Conservation (phyloP, 1,139 yeast species). For the Yamadazyma taylorii region DNA sequence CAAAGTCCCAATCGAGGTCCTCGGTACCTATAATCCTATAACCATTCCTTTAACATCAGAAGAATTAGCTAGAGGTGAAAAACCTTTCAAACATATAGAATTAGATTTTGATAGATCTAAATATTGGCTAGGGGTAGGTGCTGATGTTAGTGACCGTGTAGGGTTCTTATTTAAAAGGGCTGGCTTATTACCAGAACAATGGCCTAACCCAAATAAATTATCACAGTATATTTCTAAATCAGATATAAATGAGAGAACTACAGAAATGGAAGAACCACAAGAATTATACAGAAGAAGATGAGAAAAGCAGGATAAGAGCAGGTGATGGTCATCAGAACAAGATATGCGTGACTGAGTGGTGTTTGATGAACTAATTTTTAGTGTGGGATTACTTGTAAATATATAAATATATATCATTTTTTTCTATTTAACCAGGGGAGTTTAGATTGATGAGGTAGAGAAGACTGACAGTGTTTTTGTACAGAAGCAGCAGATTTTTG, state of each 20-base stretch:
- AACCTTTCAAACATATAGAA: conserved; percentile 75
- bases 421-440: no score
- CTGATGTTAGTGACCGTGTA: conserved; percentile 87
- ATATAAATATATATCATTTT: conserved; percentile 3
- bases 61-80: conserved; percentile 50
- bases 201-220: conserved; percentile 56
- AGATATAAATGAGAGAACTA: conserved; percentile 26
- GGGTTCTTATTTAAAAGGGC: conserved; percentile 76
- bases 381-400: no score
- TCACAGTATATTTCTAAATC: conserved; percentile 35
- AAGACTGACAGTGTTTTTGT: no score
- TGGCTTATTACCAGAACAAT: conserved; percentile 69
- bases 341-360: no score
- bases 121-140: conserved; percentile 99
- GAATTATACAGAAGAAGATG: conserved; percentile 36
- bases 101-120: conserved; percentile 89
- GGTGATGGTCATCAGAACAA: no score
- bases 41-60: conserved; percentile 69
- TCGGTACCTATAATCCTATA: conserved; percentile 90
- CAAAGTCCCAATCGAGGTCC: conserved; percentile 86
- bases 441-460: no score
- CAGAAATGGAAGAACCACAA: conserved; percentile 34
- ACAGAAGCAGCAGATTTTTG: no score
- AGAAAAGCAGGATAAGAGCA: no score
- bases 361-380: conserved; percentile 1